Conservation (phyloP, 2,329 filamentous ascomycete species). For the Diplocarpon mali region DNA sequence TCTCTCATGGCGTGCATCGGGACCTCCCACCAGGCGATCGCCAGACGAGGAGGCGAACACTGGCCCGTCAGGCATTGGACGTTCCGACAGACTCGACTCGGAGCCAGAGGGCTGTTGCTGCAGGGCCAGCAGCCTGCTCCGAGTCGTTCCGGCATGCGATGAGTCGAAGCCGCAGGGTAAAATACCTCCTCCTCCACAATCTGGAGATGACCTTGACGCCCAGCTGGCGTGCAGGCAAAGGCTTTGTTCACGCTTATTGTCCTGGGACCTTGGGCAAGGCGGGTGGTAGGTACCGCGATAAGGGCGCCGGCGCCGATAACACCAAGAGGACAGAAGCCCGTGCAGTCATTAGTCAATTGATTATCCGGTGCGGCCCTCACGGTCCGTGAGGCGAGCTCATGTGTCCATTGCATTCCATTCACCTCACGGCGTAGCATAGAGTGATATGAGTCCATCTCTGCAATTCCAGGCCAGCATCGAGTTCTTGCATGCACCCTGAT, state of each 20-base stretch:
- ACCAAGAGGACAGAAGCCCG: too few species aligned
- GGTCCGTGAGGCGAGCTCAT: too few species aligned
- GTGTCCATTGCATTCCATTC: too few species aligned
- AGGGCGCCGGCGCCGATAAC: constrained; percentile 5
- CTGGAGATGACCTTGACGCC: constrained; percentile 29
- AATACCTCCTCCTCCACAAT: constrained; percentile 43
- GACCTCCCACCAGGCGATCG: constrained; percentile 39
- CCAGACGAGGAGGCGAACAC: constrained; percentile 34
- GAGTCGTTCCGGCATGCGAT: constrained; percentile 41
- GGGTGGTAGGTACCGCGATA: constrained; percentile 22
- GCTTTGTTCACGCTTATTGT: too few species aligned
- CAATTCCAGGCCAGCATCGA: background rate
- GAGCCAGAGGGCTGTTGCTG: constrained; percentile 46
- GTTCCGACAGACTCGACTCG: too few species aligned
- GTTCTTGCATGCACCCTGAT: too few species aligned
- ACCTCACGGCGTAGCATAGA: too few species aligned
- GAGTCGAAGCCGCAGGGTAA: constrained; percentile 45
- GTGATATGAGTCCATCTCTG: background rate
- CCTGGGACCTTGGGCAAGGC: constrained; percentile 9
- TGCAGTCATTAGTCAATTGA: too few species aligned
- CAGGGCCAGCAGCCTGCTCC: constrained; percentile 48
- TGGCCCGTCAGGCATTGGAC: constrained; percentile 42
- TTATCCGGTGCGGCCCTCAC: too few species aligned
- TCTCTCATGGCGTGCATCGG: too few species aligned
- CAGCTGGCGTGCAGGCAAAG: constrained; percentile 7